Percentiles rank a stretch among this genome's conserved stretches.
phyloP scores from a whole-genome alignment of 345 rosid genomes.

The Physaria fendleri region DNA sequence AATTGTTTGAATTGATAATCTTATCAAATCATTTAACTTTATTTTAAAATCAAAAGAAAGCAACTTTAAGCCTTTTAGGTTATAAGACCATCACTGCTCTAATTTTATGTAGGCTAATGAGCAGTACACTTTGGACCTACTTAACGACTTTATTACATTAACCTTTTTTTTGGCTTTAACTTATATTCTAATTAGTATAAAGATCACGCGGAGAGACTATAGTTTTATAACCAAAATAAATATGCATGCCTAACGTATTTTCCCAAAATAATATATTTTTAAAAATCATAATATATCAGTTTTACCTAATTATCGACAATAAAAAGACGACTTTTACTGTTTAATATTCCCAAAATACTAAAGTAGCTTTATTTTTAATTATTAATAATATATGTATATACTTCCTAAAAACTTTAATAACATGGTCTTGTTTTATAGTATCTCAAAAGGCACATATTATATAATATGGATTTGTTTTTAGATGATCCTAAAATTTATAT shows the following conservation, averaged over 20 bases:
- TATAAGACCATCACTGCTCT: slow-evolving; percentile 15
- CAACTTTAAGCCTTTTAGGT: slow-evolving; percentile 11
- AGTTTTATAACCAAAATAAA: neutral
- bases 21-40: slow-evolving; percentile 5
- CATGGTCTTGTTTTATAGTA: neutral
- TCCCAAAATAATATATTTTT: no score
- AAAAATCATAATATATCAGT: no score
- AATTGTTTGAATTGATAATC: slow-evolving; percentile 10
- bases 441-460: neutral
- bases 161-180: neutral
- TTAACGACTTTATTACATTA: slow-evolving; percentile 23
- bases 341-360: slow-evolving; percentile 12
- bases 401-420: no score
- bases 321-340: slow-evolving; percentile 15
- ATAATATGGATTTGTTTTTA: no score
- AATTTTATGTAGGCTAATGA: slow-evolving; percentile 13
- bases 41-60: slow-evolving; percentile 13
- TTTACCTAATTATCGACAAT: slow-evolving; percentile 22
- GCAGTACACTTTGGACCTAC: slow-evolving; percentile 18
- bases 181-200: neutral
- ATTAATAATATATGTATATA: no score
- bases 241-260: neutral
- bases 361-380: slow-evolving; percentile 11
- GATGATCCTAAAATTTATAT: no score
- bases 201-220: slow-evolving; percentile 19